Evolutionary conservation across 306 rosid species (phyloP).

Genomic region (Mucuna pruriens): DNA sequence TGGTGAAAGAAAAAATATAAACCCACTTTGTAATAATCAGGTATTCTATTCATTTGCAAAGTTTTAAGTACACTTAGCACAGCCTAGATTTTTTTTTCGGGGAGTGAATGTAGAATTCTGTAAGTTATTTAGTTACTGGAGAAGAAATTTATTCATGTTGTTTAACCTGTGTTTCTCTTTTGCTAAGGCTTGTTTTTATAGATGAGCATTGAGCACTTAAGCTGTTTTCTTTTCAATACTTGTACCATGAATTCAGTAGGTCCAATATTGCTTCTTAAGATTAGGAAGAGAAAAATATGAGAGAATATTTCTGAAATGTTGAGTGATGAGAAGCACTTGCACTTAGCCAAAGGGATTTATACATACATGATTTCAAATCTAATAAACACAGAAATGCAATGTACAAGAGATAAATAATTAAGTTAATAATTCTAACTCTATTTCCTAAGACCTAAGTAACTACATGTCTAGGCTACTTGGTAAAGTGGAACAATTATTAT

Average conservation of each 20-base stretch:
- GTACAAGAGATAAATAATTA: background rate
- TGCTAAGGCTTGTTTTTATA: background rate
- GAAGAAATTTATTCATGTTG: slow-evolving; percentile 13
- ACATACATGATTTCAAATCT: background rate
- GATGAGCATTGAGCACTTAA: background rate
- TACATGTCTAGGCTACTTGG: background rate
- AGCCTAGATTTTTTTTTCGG: no score
- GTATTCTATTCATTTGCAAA: no score
- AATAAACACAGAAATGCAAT: background rate
- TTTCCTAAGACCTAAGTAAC: background rate
- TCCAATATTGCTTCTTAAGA: background rate
- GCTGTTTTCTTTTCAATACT: slow-evolving; percentile 27
- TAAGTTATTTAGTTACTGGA: no score
- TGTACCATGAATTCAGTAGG: background rate
- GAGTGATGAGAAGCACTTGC: no score
- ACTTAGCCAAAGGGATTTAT: background rate
- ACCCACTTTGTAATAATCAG: no score
- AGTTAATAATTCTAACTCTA: background rate
- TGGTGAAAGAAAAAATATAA: no score
- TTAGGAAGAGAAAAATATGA: background rate
- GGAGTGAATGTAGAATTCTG: no score
- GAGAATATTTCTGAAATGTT: background rate
- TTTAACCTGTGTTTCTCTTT: slow-evolving; percentile 16
- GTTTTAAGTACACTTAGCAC: no score
- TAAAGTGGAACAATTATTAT: background rate